Base-by-base conservation (phyloP, 2,329 filamentous ascomycete genomes). In the Fusarium coicis region DNA sequence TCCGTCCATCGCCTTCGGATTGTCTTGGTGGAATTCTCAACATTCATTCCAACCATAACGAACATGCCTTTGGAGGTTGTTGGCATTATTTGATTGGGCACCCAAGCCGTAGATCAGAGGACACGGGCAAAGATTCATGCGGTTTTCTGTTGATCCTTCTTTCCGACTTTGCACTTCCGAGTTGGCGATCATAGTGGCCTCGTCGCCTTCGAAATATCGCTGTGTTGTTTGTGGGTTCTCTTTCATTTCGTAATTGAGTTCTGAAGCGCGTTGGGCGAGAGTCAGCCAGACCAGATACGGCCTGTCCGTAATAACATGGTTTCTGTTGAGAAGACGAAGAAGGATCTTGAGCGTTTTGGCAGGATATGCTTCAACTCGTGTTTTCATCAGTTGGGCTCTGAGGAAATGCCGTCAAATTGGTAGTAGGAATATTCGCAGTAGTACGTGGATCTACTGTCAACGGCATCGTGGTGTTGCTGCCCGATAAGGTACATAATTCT, bases 291-390 rank as follows among this genome's bases (percentile, higher is more conserved):
- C 7, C 28, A 23, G 10, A 30, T 19, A 26, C n/a, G 14, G 39
- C 14, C 28, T 12, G 18, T 15, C 28, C 18, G 4, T 21, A 21
- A 36, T 63, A 50, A 58, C 49, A 42, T 28, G 64, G 63, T 59
- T 64, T 43, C 43, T 74, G 68, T 66, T 75, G 67, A n/a, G 23
- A 18, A 39, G 23, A 7, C 34, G 34, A 39, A 52, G 6, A 37
- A 28, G 23, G 7, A 16, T 28, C 34, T 28, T n/a, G 1, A 12
- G 19, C 14, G 14, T 11, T 12, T 39, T 28, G 19, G 34, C 19
- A 28, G 5, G 19, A 28, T n/a, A 10, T n/a, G 26, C 26, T 7
- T 54, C 15, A 18, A n/a, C 34, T 30, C 23, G 4, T 7, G 23
- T 28, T 15, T 26, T 7, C 7, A 28, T 3, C 10, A 28, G 4